These are phyloP conservation scores for Dryas alaskensis DNA, from an alignment of 306 rosid species.

Conservation along the genomic window DNA sequence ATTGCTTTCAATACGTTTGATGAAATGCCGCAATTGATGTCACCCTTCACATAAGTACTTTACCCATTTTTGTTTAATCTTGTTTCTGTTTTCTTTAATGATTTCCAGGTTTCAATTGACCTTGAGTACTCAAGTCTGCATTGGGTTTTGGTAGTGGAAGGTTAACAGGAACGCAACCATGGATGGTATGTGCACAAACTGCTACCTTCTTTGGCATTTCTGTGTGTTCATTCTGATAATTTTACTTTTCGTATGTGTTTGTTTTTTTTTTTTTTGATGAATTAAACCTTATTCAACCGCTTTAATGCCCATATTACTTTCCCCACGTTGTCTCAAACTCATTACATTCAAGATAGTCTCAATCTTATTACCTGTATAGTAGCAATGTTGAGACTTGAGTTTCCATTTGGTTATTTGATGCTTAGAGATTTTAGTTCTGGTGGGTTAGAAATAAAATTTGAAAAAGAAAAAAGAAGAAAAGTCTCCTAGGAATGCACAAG, in stretches of 20 bases:
- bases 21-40: slow-evolving; percentile 15
- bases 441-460: background rate
- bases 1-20: slow-evolving; percentile 8
- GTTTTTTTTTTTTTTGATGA: background rate
- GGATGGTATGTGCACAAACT: slow-evolving; percentile 52
- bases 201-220: background rate
- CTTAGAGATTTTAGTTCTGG: background rate
- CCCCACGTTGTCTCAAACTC: background rate
- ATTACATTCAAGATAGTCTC: background rate
- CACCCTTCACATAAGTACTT: background rate
- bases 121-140: background rate
- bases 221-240: background rate
- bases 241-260: background rate
- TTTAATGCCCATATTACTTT: background rate
- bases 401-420: background rate
- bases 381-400: background rate
- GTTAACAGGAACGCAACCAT: slow-evolving; percentile 39
- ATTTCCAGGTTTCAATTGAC: background rate
- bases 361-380: background rate
- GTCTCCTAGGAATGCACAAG: background rate
- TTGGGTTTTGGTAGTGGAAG: slow-evolving; percentile 21
- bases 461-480: background rate
- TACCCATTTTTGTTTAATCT: background rate
- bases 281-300: background rate
- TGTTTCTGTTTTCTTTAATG: background rate